Evolutionary conservation across 225 moss, liverwort and hornwort genomes (phyloP).

Genomic region (Rhytidiadelphus loreus): DNA sequence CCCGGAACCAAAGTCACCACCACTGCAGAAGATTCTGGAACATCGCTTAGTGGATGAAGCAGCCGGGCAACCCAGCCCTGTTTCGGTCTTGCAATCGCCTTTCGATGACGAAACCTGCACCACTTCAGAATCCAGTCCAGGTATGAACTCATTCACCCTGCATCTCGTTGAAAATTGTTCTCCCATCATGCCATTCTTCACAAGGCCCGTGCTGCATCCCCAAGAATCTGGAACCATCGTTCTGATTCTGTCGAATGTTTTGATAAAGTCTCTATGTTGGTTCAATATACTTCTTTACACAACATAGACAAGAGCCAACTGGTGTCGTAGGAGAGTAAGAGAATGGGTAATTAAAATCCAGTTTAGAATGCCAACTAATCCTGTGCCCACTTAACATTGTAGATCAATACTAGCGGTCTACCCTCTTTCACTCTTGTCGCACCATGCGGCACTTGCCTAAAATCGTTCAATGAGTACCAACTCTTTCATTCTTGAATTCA

Average conservation of each 20-base stretch:
- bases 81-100: slow-evolving; percentile 37
- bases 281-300: not conserved
- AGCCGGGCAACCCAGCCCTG: slow-evolving; percentile 43
- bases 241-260: not conserved
- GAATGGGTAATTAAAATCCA: not conserved
- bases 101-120: slow-evolving; percentile 46
- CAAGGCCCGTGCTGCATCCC: not conserved
- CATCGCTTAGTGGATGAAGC: slow-evolving; percentile 15
- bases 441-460: not conserved
- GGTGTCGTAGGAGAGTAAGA: not conserved
- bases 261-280: not conserved
- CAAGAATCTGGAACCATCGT: not conserved
- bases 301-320: not conserved
- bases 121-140: slow-evolving; percentile 35
- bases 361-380: not conserved
- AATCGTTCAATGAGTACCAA: not conserved
- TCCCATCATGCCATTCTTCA: not conserved
- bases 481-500: not conserved
- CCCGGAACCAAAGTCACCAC: slow-evolving; percentile 5
- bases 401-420: too few relatives aligned
- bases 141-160: not conserved
- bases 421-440: not conserved
- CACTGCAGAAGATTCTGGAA: slow-evolving; percentile 3
- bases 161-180: not conserved
- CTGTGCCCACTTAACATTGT: too few relatives aligned